These are phyloP conservation scores for Phycomyces blakesleeanus DNA, from an alignment of 192 early-diverging fungal genomes.

Conservation along the genomic window DNA sequence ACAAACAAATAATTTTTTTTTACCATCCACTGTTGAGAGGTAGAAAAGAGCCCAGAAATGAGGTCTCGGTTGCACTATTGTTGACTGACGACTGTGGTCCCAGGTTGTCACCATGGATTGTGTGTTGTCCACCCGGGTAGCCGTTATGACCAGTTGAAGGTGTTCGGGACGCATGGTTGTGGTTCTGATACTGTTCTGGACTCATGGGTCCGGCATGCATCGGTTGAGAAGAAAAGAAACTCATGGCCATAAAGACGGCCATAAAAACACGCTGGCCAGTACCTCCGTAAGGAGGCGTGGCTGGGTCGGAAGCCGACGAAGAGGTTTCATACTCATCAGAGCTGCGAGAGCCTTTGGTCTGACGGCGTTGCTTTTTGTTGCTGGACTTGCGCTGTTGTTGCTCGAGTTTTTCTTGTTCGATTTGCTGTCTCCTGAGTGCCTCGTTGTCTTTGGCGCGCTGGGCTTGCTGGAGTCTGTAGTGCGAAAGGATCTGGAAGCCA, in stretches of 20 bases:
- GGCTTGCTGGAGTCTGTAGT: constrained; percentile 5
- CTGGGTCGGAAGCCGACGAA: constrained; percentile 8
- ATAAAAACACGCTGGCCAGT: constrained; percentile 40
- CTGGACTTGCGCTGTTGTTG: constrained; percentile 2
- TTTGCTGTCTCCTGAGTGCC: neutral
- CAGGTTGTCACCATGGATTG: neutral
- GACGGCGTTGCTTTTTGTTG: neutral
- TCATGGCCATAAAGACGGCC: constrained; percentile 55
- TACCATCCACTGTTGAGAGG: constrained; percentile 11
- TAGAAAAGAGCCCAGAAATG: constrained; percentile 8
- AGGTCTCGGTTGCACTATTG: neutral
- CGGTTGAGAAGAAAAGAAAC: constrained; percentile 40
- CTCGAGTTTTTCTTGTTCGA: constrained; percentile 3
- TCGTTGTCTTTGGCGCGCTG: neutral
- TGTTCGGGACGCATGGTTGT: constrained; percentile 21
- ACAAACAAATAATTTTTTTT: neutral
- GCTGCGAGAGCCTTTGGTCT: constrained; percentile 4
- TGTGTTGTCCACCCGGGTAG: neutral
- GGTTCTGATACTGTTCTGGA: constrained; percentile 19
- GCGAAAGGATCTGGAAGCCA: constrained; percentile 19
- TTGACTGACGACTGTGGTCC: neutral
- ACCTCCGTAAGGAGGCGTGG: constrained; percentile 22
- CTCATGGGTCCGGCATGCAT: constrained; percentile 19
- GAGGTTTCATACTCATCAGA: neutral
- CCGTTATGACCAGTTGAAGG: neutral